Conservation (phyloP, 2,329 filamentous ascomycete genomes). For the Sporothrix variecibatus region DNA sequence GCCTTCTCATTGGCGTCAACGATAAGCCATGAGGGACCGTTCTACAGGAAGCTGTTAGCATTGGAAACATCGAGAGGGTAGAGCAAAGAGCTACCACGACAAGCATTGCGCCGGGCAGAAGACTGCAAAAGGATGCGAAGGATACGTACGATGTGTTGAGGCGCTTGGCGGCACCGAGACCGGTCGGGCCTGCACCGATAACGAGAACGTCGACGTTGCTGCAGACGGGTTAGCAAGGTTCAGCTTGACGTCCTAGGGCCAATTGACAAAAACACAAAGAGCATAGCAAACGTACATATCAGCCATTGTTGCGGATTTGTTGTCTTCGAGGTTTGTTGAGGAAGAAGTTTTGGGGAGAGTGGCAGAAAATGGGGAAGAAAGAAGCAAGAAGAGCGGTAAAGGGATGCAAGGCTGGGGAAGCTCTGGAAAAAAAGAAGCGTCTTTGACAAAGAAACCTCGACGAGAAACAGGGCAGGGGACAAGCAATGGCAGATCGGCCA, state of each 20-base stretch:
- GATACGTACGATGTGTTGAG: constrained; percentile 82
- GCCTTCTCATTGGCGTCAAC: constrained; percentile 89
- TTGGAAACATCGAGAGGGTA: not conserved
- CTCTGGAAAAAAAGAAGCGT: not conserved
- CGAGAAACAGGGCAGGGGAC: not conserved
- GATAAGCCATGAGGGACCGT: constrained; percentile 93
- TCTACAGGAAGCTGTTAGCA: constrained; percentile 50
- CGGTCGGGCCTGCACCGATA: constrained; percentile 96
- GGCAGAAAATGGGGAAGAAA: not conserved
- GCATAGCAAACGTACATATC: constrained; percentile 20
- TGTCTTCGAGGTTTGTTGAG: not conserved
- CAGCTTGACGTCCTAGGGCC: not conserved
- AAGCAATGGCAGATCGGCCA: not conserved
- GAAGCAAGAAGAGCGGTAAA: constrained; percentile 22
- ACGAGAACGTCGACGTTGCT: constrained; percentile 96
- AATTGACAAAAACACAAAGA: not conserved
- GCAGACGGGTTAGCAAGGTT: constrained; percentile 27
- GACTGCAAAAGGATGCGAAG: not conserved
- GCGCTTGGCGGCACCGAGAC: constrained; percentile 96
- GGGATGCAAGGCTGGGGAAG: constrained; percentile 11
- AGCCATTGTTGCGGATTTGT: constrained; percentile 23
- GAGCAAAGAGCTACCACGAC: not conserved
- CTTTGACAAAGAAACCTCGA: not conserved
- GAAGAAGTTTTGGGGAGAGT: not conserved
- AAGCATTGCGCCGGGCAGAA: not conserved